phyloP scores from a whole-genome alignment of 805 yeast genomes.

The Saturnispora silvae region DNA sequence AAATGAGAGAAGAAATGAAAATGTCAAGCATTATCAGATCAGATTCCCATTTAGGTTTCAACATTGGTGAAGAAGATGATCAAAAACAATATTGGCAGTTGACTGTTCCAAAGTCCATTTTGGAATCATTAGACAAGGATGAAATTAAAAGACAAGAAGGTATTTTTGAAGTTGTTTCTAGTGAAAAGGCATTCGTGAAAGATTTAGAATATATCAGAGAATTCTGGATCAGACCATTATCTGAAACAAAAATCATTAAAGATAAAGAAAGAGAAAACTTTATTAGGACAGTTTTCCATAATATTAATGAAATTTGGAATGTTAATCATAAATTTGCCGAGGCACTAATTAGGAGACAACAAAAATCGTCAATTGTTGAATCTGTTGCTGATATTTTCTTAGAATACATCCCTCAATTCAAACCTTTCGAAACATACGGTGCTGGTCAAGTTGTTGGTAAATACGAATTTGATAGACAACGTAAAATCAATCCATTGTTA shows the following conservation, averaged over 20 bases:
- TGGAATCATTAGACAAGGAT: constrained; percentile 67
- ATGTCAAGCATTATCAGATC: constrained; percentile 76
- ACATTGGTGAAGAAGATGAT: constrained; percentile 52
- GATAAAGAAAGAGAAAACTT: constrained; percentile 84
- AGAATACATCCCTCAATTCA: constrained; percentile 76
- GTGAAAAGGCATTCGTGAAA: constrained; percentile 92
- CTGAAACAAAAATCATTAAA: constrained; percentile 80
- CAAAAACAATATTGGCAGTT: constrained; percentile 88
- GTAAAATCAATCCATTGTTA: constrained; percentile 79
- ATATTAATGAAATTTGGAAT: constrained; percentile 75
- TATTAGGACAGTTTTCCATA: constrained; percentile 83
- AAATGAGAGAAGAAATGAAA: constrained; percentile 80
- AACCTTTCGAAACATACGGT: constrained; percentile 87
- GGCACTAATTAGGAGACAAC: constrained; percentile 79
- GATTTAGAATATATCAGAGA: constrained; percentile 89
- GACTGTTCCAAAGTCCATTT: constrained; percentile 70
- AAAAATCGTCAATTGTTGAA: constrained; percentile 71
- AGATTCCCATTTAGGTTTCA: constrained; percentile 53
- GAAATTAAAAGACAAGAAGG: constrained; percentile 93
- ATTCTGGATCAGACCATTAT: constrained; percentile 84
- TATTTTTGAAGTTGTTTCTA: constrained; percentile 85
- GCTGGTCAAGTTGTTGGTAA: constrained; percentile 93
- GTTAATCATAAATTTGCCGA: constrained; percentile 82
- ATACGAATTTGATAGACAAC: constrained; percentile 89
- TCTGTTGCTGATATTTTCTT: constrained; percentile 81